These are phyloP conservation scores for Alternaria sp. DNA, from an alignment of 2,329 filamentous ascomycete genomes.

Conservation along the genomic window DNA sequence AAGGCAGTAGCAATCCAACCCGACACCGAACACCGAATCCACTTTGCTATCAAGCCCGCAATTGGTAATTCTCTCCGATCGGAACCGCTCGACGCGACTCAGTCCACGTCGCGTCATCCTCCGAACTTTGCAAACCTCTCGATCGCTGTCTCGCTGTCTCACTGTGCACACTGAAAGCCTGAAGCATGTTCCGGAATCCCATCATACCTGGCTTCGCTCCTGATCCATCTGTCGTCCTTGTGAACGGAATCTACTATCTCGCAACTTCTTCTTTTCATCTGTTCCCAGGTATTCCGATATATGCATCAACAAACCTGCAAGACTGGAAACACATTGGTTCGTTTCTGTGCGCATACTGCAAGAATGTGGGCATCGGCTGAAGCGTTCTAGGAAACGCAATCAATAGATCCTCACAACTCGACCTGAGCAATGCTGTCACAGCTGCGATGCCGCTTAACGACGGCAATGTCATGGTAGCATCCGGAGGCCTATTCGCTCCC, in stretches of 20 bases:
- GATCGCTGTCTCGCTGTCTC: not conserved
- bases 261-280: conserved; percentile 58
- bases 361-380: not conserved
- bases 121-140: not conserved
- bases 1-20: not conserved
- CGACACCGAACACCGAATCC: not conserved
- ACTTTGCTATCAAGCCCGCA: not conserved
- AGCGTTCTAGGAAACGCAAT: not conserved
- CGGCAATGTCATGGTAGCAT: not conserved
- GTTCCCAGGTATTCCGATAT: conserved; percentile 59
- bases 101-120: not conserved
- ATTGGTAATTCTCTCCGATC: not conserved
- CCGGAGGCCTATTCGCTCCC: not conserved
- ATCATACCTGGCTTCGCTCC: conserved; percentile 57
- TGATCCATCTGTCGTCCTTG: conserved; percentile 52
- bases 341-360: not conserved
- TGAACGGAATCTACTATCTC: conserved; percentile 56
- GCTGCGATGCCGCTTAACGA: not conserved
- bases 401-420: not conserved
- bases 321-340: conserved; percentile 53
- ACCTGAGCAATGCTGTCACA: not conserved
- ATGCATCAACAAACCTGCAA: conserved; percentile 57
- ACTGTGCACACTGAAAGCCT: not conserved
- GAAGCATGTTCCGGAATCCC: conserved; percentile 15
- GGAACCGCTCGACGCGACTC: not conserved